These are phyloP conservation scores for Brettanomyces bruxellensis DNA, from an alignment of 805 yeast genomes.

Conservation along the genomic window DNA sequence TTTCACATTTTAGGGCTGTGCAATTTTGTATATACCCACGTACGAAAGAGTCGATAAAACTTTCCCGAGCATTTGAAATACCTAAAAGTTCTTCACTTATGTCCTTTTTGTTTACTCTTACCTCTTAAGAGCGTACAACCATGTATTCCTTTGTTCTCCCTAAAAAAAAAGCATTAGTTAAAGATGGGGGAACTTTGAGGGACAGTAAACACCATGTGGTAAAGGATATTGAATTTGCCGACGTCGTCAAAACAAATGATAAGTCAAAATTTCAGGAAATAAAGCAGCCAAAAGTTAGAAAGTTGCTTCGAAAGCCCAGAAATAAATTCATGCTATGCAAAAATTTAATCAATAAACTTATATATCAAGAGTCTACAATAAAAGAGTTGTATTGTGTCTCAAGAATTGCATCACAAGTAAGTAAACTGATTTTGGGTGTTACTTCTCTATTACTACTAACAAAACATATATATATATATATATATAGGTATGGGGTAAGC, in stretches of 20 bases:
- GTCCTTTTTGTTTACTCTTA: too few species aligned
- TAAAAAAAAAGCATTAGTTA: neutral
- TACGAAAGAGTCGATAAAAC: too few species aligned
- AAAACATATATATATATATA: too few species aligned
- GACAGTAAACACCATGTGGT: neutral
- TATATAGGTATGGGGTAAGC: neutral
- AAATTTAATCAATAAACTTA: neutral
- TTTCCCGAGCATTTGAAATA: too few species aligned
- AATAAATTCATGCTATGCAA: neutral
- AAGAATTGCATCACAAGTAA: neutral
- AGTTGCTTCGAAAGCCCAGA: neutral
- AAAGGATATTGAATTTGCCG: neutral
- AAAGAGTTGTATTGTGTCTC: neutral
- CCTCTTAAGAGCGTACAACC: too few species aligned
- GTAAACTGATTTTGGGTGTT: neutral
- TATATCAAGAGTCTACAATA: neutral
- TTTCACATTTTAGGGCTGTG: too few species aligned
- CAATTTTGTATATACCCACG: too few species aligned
- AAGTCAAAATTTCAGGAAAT: neutral
- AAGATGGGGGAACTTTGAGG: neutral
- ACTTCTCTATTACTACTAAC: too few species aligned
- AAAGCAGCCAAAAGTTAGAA: neutral
- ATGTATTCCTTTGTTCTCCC: neutral
- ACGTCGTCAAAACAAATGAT: neutral
- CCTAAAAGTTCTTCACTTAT: too few species aligned